Evolutionary conservation across 78 protist genomes (phyloP), one percentile per base, ranked within the genome.

Genomic region (Chrysochromulina parva): DNA sequence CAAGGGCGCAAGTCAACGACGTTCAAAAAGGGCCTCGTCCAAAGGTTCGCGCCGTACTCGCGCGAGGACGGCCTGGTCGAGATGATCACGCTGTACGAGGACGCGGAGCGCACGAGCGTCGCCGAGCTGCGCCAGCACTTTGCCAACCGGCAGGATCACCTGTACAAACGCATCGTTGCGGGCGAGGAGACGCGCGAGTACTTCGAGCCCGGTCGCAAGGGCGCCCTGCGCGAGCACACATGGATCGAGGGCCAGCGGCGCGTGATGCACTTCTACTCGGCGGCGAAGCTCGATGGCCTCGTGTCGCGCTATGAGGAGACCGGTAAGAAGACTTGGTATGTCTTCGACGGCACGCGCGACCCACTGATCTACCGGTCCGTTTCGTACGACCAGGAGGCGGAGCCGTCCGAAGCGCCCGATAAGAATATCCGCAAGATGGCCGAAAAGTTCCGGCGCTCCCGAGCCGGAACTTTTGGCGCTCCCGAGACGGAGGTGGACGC

Each of bases 271-370:
- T 93, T 90, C 28, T 93, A 90, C 71, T 7, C 84, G 16, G 0
- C n/a, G 2, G 93, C 93, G 17, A 85, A 93, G 14, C 74, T 58
- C 16, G 95, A 89, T 48, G 95, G 95, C 10, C 92, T 93, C 24
- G 59, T 22, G 9, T 19, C 11, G 60, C 76, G 95, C 28, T 16
- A 0, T 4, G 95, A 93, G 85, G 19, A 24, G 28, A 54, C 90
- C 66, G 66, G 86, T 65, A 9, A 1, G 24, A 80, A 80, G 93
- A 93, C 89, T 0, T 47, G 14, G 16, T 54, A 60, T 52, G 1
- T 9, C 85, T 82, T 47, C 93, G 3, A 0, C 0, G 90, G 76
- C 4, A 38, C 69, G 11, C 50, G 58, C 4, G 90, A 86, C 59
- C 38, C 82, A 28, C 85, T 92, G 22, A 16, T 28, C 26, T 67